These are phyloP conservation scores for Ampelocalamus luodianensis DNA, from an alignment of 176 grass and related monocot genomes.

Conservation along the genomic window DNA sequence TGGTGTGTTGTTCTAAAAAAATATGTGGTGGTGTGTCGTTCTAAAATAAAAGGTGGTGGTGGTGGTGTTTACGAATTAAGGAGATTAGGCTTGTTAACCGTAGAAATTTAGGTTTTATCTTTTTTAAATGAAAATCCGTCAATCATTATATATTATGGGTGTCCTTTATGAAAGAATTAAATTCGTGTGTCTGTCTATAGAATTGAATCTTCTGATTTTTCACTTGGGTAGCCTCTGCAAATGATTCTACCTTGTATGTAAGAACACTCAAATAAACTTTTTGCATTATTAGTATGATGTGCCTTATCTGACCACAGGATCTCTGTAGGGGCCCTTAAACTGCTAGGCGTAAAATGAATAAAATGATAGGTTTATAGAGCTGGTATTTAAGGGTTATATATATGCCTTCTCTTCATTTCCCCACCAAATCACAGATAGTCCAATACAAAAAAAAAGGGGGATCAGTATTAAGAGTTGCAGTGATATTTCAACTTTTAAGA, in stretches of 20 bases:
- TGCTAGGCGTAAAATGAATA: background rate
- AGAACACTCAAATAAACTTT: background rate
- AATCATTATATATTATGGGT: background rate
- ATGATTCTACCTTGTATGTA: background rate
- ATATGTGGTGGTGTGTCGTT: too few relatives aligned
- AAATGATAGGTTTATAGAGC: background rate
- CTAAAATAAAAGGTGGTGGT: too few relatives aligned
- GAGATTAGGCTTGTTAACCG: background rate
- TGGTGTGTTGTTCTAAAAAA: too few relatives aligned
- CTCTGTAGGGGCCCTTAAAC: background rate
- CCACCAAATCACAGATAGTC: background rate
- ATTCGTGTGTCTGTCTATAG: background rate
- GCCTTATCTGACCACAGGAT: constrained; percentile 9
- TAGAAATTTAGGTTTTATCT: background rate
- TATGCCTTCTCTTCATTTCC: background rate
- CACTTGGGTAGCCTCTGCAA: background rate
- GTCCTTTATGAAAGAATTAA: constrained; percentile 1
- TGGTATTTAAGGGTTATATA: too few relatives aligned
- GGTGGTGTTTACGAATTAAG: constrained; percentile 4
- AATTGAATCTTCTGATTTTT: constrained; percentile 5
- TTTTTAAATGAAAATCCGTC: background rate
- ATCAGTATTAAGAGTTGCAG: background rate
- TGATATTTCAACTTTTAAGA: background rate
- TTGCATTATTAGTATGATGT: background rate
- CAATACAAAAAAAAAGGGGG: background rate